Base-by-base conservation (phyloP, 345 rosid species). In the Linum usitatissimum region DNA sequence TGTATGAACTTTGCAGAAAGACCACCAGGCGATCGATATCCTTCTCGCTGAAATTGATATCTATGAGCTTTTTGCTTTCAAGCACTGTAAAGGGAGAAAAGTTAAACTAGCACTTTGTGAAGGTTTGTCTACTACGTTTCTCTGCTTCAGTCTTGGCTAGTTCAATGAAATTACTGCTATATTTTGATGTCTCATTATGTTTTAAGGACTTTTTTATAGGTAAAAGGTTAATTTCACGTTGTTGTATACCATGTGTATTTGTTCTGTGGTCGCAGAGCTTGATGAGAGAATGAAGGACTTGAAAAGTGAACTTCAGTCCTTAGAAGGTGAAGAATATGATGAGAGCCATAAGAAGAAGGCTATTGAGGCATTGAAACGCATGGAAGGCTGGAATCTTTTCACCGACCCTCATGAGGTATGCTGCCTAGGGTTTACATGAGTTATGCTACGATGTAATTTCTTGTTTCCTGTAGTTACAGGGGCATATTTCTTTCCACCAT, bases 361-460 rank as follows among this genome's bases (percentile, higher is more conserved):
- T 64, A 36, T 80, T 20, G 97, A 94, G 40, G 96, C 97, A 62
- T 74, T 90, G 59, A 81, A 72, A 74, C 77, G 91, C 64, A 90
- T 94, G 99, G 97, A 90, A 68, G 86, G 73, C 71, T 94, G 97
- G 99, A 94, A 94, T 85, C 75, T 94, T 77, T 90, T 94, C 71
- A 84, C 83, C 66, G 92, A 88, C 71, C 73, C 81, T 60, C 69
- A 70, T 62, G 92, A 94, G 96, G 99, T 87, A 79, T 54, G 64
- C 59, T 34, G 10, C 51, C 66, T 66, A 53, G 53, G 68, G 51
- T 36, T 30, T 63, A 20, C 21, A 63, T 18, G 21, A 61, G 49
- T 55, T 40, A 61, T 54, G 45, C 49, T 53, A 34, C 55, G 17
- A 9, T 79, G 59, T 69, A 53, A 23, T n/a, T 64, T 59, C 55